Conservation (phyloP, 805 yeast species). For the Isabelozyma gotoi region DNA sequence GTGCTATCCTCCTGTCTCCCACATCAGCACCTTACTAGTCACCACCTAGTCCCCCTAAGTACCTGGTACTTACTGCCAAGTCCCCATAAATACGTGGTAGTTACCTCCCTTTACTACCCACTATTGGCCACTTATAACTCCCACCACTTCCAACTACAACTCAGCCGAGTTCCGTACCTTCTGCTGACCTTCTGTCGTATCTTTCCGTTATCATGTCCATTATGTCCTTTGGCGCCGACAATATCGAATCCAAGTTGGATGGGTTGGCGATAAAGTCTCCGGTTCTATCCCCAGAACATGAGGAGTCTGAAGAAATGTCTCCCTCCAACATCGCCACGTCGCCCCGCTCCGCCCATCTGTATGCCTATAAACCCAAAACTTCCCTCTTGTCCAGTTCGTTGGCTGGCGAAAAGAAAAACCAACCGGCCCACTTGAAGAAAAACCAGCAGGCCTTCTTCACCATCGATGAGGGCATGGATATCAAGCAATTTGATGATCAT, state of each 20-base stretch:
- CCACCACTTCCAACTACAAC: no score
- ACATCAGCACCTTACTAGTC: no score
- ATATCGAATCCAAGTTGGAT: slow-evolving; percentile 15
- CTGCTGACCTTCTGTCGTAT: no score
- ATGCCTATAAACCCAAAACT: slow-evolving; percentile 8
- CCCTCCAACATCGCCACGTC: slow-evolving; percentile 4
- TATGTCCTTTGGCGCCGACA: slow-evolving; percentile 10
- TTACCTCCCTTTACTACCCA: no score
- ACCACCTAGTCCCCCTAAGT: no score
- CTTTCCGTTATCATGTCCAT: slow-evolving; percentile 7
- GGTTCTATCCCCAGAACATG: background rate
- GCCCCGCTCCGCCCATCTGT: slow-evolving; percentile 1
- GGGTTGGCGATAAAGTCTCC: slow-evolving; percentile 10
- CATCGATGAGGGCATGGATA: slow-evolving; percentile 12
- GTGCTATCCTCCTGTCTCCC: no score
- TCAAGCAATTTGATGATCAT: slow-evolving; percentile 26
- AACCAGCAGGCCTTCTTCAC: slow-evolving; percentile 6
- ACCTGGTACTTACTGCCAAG: no score
- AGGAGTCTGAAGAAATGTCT: background rate
- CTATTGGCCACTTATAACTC: no score
- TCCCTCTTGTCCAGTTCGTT: slow-evolving; percentile 28
- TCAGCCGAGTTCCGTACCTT: no score
- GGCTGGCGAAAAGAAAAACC: slow-evolving; percentile 17
- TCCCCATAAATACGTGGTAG: no score
- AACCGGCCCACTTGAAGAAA: background rate